A percentile compares a stretch with the other conserved stretches of the same genome.
Conservation (phyloP, 371 early-diverging fungal genomes). For the Batkoa obscura region DNA sequence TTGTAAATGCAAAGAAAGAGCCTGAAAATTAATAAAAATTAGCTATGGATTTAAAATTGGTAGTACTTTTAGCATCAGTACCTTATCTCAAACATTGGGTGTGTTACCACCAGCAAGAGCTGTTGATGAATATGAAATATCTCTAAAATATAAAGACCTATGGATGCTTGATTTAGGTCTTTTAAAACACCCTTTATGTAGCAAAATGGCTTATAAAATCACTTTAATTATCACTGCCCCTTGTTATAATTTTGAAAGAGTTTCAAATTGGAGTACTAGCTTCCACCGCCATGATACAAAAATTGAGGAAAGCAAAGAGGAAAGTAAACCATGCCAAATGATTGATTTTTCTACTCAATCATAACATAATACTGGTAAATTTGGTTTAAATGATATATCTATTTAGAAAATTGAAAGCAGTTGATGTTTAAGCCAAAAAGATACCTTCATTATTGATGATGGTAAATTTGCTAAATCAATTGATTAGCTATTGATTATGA, state of each 20-base stretch:
- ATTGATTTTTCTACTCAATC: background rate
- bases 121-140: slow-evolving; percentile 2
- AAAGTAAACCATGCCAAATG: background rate
- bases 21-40: too few species aligned
- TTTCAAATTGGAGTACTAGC: background rate
- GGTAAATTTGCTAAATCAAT: background rate
- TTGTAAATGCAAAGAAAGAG: too few species aligned
- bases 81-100: too few species aligned
- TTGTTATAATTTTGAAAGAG: background rate
- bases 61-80: too few species aligned
- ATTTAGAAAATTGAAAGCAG: background rate
- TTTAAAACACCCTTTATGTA: background rate
- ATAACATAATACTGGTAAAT: background rate
- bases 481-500: background rate
- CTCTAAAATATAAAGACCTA: background rate
- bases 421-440: background rate
- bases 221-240: background rate
- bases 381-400: background rate
- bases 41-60: too few species aligned
- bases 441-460: background rate
- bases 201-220: background rate
- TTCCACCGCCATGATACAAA: slow-evolving; percentile 2
- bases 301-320: background rate
- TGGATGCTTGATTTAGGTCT: background rate
- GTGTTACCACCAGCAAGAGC: background rate